Evolutionary conservation across 2,329 filamentous ascomycete genomes (phyloP), one percentile per base, ranked within the genome.

Genomic region (Paecilomyces fulvus): DNA sequence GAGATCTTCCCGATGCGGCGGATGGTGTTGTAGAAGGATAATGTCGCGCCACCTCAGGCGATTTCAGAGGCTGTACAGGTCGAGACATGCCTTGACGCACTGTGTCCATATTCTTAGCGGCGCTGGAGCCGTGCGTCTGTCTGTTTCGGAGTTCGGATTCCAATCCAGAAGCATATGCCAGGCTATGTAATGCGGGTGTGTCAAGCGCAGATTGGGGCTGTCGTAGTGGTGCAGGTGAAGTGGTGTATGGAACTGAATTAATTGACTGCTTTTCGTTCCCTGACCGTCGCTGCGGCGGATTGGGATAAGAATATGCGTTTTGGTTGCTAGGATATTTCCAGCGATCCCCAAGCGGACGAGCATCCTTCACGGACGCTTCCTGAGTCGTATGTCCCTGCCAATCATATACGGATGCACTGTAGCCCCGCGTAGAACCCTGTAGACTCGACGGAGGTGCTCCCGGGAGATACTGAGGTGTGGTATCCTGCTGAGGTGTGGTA

Each of bases 111-210:
- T 8, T 17, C 43, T 58, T 25, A 54, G 50, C n/a, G 55, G 56
- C 31, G 60, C 56, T 11, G 55, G 49, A 30, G 21, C 52, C 49
- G 37, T 25, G 54, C 12, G 30, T 56, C 17, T 53, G 52, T 54
- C 55, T 51, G 48, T 60, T 58, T 9, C 52, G 28, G n/a, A 37
- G 54, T 30, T 56, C 54, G 17, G 60, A 56, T 12, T 61, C 60
- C 28, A 64, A 48, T 8, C 62, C 61, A 10, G 64, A 64, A 12
- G 59, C 63, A 58, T 65, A 64, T 3, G 61, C 63, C 25, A 64
- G 51, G 55, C 57, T 63, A 53, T 60, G 63, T 51, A 64, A 49
- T 21, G 61, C 58, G 25, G 60, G 59, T 17, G 58, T 59, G 33
- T 55, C 55, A 33, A 56, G 31, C 30, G 51, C 49, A 14, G 30